Evolutionary conservation across 225 moss, liverwort and hornwort species (phyloP), one percentile per base, ranked within the genome.

Genomic region (Straminergon stramineum): DNA sequence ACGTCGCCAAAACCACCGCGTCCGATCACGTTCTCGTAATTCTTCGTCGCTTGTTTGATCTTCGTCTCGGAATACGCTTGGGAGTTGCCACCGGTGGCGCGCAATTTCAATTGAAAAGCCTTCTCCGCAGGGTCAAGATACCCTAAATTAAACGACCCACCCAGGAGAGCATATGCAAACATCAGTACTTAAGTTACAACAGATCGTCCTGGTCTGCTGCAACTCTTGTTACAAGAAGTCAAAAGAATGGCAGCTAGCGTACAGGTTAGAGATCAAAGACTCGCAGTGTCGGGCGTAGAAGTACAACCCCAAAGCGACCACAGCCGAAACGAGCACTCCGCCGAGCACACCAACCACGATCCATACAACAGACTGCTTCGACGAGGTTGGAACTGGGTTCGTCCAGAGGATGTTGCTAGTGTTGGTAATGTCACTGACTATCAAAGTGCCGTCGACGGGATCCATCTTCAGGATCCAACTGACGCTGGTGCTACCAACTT

Each of bases 21-120:
- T 13, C 91, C 94, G 53, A 92, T 92, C 87, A 89, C 89, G 32
- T 26, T 90, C 43, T 53, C 39, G 84, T 89, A 94, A 34, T 95
- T 95, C 35, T 71, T 82, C 24, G 94, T 94, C 35, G 91, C 93
- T 82, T 85, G 48, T 80, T 90, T 91, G 69, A 94, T 88, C 64
- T 92, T 86, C 30, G 73, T 39, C n/a, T 81, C 77, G 26, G 90
- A 74, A 24, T 43, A 86, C 8, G 74, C 90, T 82, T 75, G 86
- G 11, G 86, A 55, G 43, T 35, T 43, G 10, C 90, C 90, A 35
- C 82, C 82, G 10, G 16, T 86, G 34, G 37, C 86, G 10, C 71
- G 86, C 17, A 90, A 12, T 27, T 65, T 81, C 12, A 19, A 14
- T 37, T 90, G 85, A 16, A 89, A 85, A 23, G 60, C 85, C 60